Evolutionary conservation across 176 grass and related monocot species (phyloP).

Genomic region (Aegilops umbellulata): DNA sequence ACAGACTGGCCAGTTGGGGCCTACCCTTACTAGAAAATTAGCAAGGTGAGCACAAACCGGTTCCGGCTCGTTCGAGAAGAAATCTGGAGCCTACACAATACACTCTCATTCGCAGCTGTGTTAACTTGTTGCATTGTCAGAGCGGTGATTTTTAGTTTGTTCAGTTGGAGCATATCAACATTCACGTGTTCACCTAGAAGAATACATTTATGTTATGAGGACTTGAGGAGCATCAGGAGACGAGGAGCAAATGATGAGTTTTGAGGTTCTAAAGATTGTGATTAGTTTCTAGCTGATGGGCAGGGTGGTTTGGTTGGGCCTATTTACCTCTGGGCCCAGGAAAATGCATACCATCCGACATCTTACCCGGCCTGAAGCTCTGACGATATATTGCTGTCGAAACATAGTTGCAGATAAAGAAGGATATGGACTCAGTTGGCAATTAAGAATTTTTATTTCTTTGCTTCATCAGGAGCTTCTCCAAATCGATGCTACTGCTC

Average conservation of each 20-base stretch:
- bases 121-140: not conserved
- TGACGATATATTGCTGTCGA: not conserved
- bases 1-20: not conserved
- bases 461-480: not conserved
- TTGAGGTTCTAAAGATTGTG: not conserved
- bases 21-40: not conserved
- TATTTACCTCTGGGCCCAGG: too few relatives aligned
- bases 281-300: not conserved
- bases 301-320: not conserved
- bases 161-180: not conserved
- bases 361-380: not conserved
- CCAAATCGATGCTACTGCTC: not conserved
- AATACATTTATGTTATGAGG: too few relatives aligned
- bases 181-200: not conserved
- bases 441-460: too few relatives aligned
- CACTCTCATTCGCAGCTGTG: not conserved
- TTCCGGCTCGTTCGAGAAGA: not conserved
- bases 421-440: too few relatives aligned
- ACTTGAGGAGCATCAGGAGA: not conserved
- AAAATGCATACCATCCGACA: not conserved
- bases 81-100: not conserved
- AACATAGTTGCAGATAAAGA: not conserved
- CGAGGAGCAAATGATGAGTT: not conserved
- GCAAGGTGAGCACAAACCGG: not conserved
- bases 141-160: too few relatives aligned